phyloP scores from a whole-genome alignment of 345 rosid species.

The Cardamine resedifolia region DNA sequence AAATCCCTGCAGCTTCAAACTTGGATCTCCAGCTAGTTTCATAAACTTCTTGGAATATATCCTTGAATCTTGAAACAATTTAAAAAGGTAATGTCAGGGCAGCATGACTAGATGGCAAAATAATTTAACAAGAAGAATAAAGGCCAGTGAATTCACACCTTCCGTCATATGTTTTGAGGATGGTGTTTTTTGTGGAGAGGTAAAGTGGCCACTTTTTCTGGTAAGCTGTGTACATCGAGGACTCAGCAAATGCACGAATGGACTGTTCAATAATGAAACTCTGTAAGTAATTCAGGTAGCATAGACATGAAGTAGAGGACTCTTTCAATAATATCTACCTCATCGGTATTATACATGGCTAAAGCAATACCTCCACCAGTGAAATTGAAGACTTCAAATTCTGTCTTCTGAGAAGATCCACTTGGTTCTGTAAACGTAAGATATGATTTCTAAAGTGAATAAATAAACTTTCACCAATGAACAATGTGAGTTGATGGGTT shows the following conservation, averaged over 20 bases:
- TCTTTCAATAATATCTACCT: slow-evolving; percentile 46
- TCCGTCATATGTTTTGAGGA: slow-evolving; percentile 92
- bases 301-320: slow-evolving; percentile 3
- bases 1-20: slow-evolving; percentile 82
- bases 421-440: slow-evolving; percentile 60
- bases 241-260: slow-evolving; percentile 77
- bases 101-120: neutral
- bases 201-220: slow-evolving; percentile 96
- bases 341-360: slow-evolving; percentile 95
- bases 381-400: slow-evolving; percentile 72
- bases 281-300: slow-evolving; percentile 19
- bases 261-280: slow-evolving; percentile 52
- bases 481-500: too few relatives aligned
- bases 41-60: slow-evolving; percentile 88
- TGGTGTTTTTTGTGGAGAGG: slow-evolving; percentile 95
- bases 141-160: slow-evolving; percentile 49
- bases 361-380: slow-evolving; percentile 87
- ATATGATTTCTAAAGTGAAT: slow-evolving; percentile 10
- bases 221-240: slow-evolving; percentile 84
- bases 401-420: slow-evolving; percentile 55
- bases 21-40: slow-evolving; percentile 77
- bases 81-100: slow-evolving; percentile 12
- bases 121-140: neutral
- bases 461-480: neutral
- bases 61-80: slow-evolving; percentile 74